phyloP scores from a whole-genome alignment of 2,329 filamentous ascomycete genomes.

The Fusarium sp. region DNA sequence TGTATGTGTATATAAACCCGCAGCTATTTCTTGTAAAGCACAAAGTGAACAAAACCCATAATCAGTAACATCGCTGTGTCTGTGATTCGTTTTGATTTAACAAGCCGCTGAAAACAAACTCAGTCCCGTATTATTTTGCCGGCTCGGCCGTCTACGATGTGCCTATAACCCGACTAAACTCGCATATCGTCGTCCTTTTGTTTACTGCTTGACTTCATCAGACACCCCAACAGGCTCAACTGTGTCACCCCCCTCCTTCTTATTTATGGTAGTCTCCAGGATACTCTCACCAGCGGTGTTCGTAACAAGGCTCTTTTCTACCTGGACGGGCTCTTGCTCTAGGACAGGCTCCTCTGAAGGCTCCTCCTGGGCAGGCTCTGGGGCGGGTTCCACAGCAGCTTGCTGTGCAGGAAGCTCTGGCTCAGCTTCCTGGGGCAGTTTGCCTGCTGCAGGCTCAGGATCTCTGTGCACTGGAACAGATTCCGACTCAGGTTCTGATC shows the following conservation, averaged over 20 bases:
- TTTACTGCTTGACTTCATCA: constrained; percentile 52
- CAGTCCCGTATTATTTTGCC: constrained; percentile 23
- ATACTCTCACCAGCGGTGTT: constrained; percentile 62
- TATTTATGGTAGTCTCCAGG: constrained; percentile 56
- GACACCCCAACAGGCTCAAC: constrained; percentile 55
- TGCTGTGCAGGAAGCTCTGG: constrained; percentile 26
- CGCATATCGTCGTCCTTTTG: constrained; percentile 8
- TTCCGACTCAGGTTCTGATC: constrained; percentile 28
- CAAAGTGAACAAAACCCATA: constrained; percentile 1
- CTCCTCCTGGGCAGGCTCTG: constrained; percentile 3
- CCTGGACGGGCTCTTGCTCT: constrained; percentile 15
- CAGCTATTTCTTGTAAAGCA: constrained; percentile 19
- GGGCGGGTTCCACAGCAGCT: constrained; percentile 33
- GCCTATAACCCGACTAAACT: constrained; percentile 1
- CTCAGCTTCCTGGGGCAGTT: constrained; percentile 27
- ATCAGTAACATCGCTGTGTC: not conserved
- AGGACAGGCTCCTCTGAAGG: not conserved
- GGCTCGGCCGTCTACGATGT: constrained; percentile 20
- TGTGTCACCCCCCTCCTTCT: constrained; percentile 51
- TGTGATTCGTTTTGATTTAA: constrained; percentile 5
- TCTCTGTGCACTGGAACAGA: constrained; percentile 28
- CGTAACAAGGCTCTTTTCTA: constrained; percentile 56
- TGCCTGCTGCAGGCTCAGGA: constrained; percentile 28
- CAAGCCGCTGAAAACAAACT: not conserved
- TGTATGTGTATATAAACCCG: constrained; percentile 16